These are phyloP conservation scores for Diversispora epigaea DNA, from an alignment of 192 early-diverging fungal species.

Conservation along the genomic window DNA sequence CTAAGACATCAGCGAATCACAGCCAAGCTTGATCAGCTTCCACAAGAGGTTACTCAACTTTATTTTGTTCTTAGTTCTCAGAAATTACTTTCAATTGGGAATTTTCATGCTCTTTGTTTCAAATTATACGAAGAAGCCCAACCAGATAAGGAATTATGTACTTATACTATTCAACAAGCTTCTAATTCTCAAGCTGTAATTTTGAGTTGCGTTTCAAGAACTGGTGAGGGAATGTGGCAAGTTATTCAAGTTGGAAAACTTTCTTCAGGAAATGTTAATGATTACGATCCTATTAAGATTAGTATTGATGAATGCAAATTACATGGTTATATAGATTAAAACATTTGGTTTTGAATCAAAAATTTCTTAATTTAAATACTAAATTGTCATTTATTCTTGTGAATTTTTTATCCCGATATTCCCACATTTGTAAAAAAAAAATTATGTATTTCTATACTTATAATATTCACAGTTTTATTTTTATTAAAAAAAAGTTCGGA, in stretches of 20 bases:
- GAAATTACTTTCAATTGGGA: conserved; percentile 24
- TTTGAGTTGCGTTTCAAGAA: conserved; percentile 29
- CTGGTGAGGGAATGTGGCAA: conserved; percentile 31
- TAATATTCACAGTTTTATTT: no score
- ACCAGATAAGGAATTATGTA: conserved; percentile 25
- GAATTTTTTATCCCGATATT: no score
- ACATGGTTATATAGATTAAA: neutral
- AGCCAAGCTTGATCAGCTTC: conserved; percentile 29
- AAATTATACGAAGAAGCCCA: conserved; percentile 26
- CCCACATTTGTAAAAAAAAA: no score
- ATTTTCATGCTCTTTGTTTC: conserved; percentile 20
- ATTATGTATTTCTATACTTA: no score
- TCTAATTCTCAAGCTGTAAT: conserved; percentile 31
- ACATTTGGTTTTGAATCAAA: no score
- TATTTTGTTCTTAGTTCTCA: conserved; percentile 32
- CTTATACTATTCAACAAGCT: conserved; percentile 20
- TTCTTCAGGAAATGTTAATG: conserved; percentile 25
- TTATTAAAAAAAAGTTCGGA: no score
- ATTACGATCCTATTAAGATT: conserved; percentile 32
- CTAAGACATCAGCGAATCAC: conserved; percentile 25
- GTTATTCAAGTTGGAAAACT: conserved; percentile 22
- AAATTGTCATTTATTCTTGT: no score
- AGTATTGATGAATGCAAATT: neutral
- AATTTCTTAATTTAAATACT: no score
- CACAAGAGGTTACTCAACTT: conserved; percentile 25